phyloP scores from a whole-genome alignment of 352 stramenopile species.

The Phytophthora quininea region DNA sequence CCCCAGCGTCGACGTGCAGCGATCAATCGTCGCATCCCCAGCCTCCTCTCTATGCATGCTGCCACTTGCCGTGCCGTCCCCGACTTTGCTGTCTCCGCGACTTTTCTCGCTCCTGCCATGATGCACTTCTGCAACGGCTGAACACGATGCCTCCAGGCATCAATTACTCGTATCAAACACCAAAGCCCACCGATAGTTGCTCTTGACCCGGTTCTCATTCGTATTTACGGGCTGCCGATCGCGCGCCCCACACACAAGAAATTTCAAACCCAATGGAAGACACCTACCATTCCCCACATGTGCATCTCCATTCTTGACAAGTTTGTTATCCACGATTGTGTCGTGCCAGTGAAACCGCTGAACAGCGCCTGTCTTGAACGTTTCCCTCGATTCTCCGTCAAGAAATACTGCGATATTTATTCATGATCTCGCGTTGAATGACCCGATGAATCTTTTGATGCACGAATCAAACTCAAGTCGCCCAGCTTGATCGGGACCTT shows the following conservation, averaged over 20 bases:
- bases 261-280: constrained; percentile 49
- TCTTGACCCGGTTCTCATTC: constrained; percentile 20
- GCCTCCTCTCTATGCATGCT: constrained; percentile 40
- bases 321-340: too few relatives aligned
- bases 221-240: constrained; percentile 35
- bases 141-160: constrained; percentile 1
- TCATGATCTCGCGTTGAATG: too few relatives aligned
- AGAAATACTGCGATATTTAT: too few relatives aligned
- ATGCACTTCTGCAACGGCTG: constrained; percentile 6
- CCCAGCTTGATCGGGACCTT: constrained; percentile 76
- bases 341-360: too few relatives aligned
- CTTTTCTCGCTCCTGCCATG: constrained; percentile 68
- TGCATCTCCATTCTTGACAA: too few relatives aligned
- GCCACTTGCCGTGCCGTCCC: constrained; percentile 40
- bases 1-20: constrained; percentile 20
- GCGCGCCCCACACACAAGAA: constrained; percentile 25
- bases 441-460: constrained; percentile 45
- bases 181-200: constrained; percentile 10
- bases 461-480: constrained; percentile 75
- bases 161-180: constrained; percentile 17
- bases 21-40: constrained; percentile 34
- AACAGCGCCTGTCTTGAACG: too few relatives aligned
- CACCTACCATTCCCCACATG: neutral
- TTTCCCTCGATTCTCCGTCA: too few relatives aligned
- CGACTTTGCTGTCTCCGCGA: constrained; percentile 65